phyloP scores from a whole-genome alignment of 345 rosid species.

The Bruguiera sexangula region DNA sequence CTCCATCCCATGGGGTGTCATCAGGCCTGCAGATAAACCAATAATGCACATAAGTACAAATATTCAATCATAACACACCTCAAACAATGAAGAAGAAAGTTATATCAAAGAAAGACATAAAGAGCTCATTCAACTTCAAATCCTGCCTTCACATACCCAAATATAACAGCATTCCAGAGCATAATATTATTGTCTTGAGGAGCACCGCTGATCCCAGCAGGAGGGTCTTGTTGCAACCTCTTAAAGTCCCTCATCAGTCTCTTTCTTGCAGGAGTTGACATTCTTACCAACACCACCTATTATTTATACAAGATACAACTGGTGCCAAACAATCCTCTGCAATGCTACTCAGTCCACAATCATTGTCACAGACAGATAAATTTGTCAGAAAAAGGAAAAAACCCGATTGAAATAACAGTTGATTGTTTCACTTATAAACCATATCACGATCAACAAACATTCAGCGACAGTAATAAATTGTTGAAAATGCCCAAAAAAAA shows the following conservation, averaged over 20 bases:
- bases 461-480: too few relatives aligned
- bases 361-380: too few relatives aligned
- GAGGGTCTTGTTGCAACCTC: slow-evolving; percentile 40
- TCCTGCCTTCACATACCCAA: slow-evolving; percentile 18
- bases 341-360: neutral
- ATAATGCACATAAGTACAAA: neutral
- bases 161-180: slow-evolving; percentile 37
- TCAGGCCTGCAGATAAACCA: slow-evolving; percentile 56
- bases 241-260: slow-evolving; percentile 40
- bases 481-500: too few relatives aligned
- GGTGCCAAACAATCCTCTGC: neutral
- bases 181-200: slow-evolving; percentile 37
- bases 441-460: too few relatives aligned
- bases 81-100: slow-evolving; percentile 2
- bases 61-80: neutral
- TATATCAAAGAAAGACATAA: neutral
- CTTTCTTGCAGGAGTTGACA: slow-evolving; percentile 37
- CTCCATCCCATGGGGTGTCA: slow-evolving; percentile 89
- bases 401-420: too few relatives aligned
- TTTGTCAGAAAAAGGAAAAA: too few relatives aligned
- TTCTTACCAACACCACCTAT: neutral
- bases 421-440: too few relatives aligned
- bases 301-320: neutral
- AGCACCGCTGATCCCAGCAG: slow-evolving; percentile 38
- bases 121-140: neutral